Base-by-base conservation (phyloP, 2,329 filamentous ascomycete genomes). In the Cladosporium sp. region DNA sequence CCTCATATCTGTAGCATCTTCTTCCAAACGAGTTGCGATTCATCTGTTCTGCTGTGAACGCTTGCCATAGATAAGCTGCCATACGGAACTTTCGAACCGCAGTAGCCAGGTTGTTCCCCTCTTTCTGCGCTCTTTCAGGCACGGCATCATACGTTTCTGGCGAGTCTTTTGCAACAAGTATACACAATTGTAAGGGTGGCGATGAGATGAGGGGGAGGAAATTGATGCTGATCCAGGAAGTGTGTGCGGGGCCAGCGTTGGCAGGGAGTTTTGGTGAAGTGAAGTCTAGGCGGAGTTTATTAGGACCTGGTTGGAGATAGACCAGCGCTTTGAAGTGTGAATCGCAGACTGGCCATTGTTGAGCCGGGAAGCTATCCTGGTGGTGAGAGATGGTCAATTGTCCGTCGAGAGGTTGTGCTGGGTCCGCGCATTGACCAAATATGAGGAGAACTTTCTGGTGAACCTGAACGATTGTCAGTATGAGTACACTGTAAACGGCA, bases 41-140 rank as follows among this genome's bases (percentile, higher is more conserved):
- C 92, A 97, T 97, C 67, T 97, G 91, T 68, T 99, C 93, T 6
- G 89, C 89, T 0, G 92, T 97, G 63, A 95, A 97, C 6, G 91
- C 89, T 67, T 99, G 93, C 91, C 93, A 97, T 12, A 97, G 76
- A 66, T 97, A 96, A 19, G 89, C 92, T 15, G 90, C 86, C 87
- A 95, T 96, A 56, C 91, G 83, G 66, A 93, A 96, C 67, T 99
- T 99, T 62, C 82, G 83, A 45, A 95, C 79, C 0, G 93, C 93
- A 7, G 82, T 83, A 9, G 91, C 85, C 30, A 97, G 66, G 1
- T 79, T 80, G 68, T 96, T 95, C 15, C 89, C 91, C 74, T 95
- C 91, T 58, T 80, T 83, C 67, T 88, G 82, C 50, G 80, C 74
- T 43, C 88, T 81, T 49, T 89, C 83, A 1, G 89, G 90, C 13